Evolutionary conservation across 2,329 filamentous ascomycete genomes (phyloP), one percentile per base, ranked within the genome.

Genomic region (Chrysosphaeria jannelii): DNA sequence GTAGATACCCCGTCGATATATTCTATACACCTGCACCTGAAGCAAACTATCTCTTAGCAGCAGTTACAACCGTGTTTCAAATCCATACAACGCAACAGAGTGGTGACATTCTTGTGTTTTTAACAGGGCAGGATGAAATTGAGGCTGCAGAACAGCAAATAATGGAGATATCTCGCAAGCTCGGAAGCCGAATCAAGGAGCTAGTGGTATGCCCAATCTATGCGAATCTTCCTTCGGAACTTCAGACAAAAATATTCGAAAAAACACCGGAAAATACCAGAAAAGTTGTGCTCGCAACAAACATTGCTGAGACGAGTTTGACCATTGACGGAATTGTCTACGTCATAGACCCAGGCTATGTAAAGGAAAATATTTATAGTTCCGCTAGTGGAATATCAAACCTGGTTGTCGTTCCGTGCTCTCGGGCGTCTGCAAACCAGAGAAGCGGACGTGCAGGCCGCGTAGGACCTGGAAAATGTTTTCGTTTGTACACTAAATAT

Each of bases 251-350:
- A 39, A 90, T 93, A 32, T 97, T 97, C 36, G 76, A 90, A 35
- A 78, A 79, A 0, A 89, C 81, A 1, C 81, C 85, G 0, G 61
- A 69, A 0, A 68, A 68, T 10, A 68, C 72, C 0, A 60, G 85
- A 14, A 97, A 93, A 39, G 76, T 93, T 0, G 76, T 97, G 0
- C 47, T 93, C 18, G 78, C 81, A 0, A 93, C 85, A 3, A 97
- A 97, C 39, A 93, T 97, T 41, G 85, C 85, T 3, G 85, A 97
- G 42, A 97, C 85, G 0, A 78, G 66, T 50, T 47, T 97, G 37
- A 97, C 85, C 0, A 90, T 97, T 27, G 79, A 93, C 39, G 81
- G 79, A 10, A 89, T 93, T 28, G 71, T 81, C 6, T 91, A 88
- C 39, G 85, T 93, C 17, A 89, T 93, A 28, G 85, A 97, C 34